These are phyloP conservation scores for Chlamydomonas sp. DNA, from an alignment of 139 green algal species.

Conservation along the genomic window DNA sequence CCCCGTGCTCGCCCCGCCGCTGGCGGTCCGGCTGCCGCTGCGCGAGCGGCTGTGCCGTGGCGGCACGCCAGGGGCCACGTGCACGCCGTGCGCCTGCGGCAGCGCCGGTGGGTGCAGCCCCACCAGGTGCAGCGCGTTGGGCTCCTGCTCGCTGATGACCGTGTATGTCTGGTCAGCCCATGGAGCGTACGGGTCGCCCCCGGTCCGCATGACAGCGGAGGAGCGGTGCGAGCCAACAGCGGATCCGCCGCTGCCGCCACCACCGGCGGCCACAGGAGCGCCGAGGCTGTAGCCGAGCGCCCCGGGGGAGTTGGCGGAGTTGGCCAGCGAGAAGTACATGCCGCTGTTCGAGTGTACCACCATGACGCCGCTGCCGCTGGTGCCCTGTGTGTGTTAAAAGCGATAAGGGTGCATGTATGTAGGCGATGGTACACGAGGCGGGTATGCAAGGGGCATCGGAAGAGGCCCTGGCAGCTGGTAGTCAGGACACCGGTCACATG, in stretches of 20 bases:
- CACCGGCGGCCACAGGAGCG: background rate
- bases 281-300: background rate
- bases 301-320: background rate
- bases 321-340: conserved; percentile 17
- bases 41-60: conserved; percentile 22
- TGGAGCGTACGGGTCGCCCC: background rate
- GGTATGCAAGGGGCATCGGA: too few relatives aligned
- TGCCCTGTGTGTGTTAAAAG: background rate
- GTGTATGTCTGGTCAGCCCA: conserved; percentile 23
- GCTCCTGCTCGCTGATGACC: background rate
- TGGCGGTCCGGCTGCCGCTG: conserved; percentile 29
- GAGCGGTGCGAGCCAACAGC: background rate
- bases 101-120: background rate
- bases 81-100: background rate
- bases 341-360: background rate
- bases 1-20: background rate
- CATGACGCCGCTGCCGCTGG: conserved; percentile 7
- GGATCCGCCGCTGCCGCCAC: conserved; percentile 1
- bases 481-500: too few relatives aligned
- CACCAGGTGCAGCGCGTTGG: background rate
- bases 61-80: background rate
- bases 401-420: too few relatives aligned
- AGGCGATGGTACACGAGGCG: too few relatives aligned
- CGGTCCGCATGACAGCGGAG: background rate
- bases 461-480: too few relatives aligned